Conservation (phyloP, 2,329 filamentous ascomycete genomes). For the Diaporthe australafricana region DNA sequence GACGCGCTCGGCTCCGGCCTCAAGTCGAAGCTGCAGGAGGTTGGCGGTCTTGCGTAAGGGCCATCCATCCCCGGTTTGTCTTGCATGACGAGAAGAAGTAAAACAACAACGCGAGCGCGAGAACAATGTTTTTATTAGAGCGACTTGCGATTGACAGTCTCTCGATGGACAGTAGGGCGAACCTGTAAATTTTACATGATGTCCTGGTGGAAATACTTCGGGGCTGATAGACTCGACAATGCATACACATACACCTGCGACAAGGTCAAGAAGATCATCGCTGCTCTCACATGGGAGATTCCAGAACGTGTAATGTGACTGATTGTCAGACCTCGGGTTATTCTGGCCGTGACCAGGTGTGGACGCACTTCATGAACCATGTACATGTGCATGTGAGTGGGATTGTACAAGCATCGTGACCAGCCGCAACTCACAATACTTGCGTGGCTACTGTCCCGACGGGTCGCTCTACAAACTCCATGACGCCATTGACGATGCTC, state of each 20-base stretch:
- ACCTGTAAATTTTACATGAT: constrained; percentile 15
- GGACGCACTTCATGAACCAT: constrained; percentile 9
- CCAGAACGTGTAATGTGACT: constrained; percentile 19
- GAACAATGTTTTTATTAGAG: not conserved
- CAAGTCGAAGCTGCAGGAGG: constrained; percentile 54
- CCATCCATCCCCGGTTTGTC: not conserved
- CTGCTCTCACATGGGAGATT: not conserved
- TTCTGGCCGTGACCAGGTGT: not conserved
- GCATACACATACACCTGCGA: not conserved
- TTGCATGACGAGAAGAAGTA: not conserved
- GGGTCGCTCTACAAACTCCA: constrained; percentile 88
- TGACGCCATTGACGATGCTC: constrained; percentile 87
- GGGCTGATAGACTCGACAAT: constrained; percentile 16
- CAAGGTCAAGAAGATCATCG: not conserved
- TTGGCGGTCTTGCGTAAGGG: constrained; percentile 56
- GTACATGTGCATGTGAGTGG: constrained; percentile 41
- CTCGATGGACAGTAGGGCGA: constrained; percentile 28
- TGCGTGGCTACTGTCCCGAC: constrained; percentile 88
- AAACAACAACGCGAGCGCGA: not conserved
- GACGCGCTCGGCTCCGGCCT: constrained; percentile 73
- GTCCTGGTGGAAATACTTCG: not conserved
- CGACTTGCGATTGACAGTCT: constrained; percentile 30
- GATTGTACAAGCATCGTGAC: constrained; percentile 34
- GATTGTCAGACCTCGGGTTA: not conserved
- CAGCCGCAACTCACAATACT: constrained; percentile 61